Evolutionary conservation across 163 green algal species (phyloP).

Genomic region (Scenedesmus sp.): DNA sequence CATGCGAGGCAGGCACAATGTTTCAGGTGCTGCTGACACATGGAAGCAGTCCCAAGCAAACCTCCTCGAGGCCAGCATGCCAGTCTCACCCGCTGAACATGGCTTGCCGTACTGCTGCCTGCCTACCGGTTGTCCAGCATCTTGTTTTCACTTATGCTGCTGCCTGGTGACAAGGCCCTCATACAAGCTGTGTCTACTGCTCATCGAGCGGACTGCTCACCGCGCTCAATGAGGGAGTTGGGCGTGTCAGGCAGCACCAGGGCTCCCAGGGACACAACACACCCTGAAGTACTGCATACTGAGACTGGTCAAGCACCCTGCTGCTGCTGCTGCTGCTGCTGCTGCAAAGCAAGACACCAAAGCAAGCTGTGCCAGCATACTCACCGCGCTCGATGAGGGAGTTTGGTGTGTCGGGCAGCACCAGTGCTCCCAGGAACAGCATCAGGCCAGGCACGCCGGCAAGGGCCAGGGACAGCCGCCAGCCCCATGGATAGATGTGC

Average conservation of each 20-base stretch:
- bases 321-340: neutral
- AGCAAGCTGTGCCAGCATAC: neutral
- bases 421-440: constrained; percentile 60
- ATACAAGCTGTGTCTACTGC: too few relatives aligned
- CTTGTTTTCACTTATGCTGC: too few relatives aligned
- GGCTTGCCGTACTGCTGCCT: too few relatives aligned
- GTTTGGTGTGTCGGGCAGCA: constrained; percentile 75
- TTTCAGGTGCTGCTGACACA: too few relatives aligned
- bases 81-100: too few relatives aligned
- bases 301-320: neutral
- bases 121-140: too few relatives aligned
- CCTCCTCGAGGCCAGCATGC: too few relatives aligned
- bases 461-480: constrained; percentile 68
- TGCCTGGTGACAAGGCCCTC: too few relatives aligned
- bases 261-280: neutral
- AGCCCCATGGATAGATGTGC: constrained; percentile 57
- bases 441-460: constrained; percentile 62
- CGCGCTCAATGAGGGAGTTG: neutral
- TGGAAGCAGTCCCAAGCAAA: too few relatives aligned
- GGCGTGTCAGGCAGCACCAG: neutral
- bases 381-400: constrained; percentile 65
- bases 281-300: too few relatives aligned
- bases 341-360: neutral
- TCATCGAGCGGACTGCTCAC: too few relatives aligned
- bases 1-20: neutral